Base-by-base conservation (phyloP, 2,329 filamentous ascomycete genomes). In the Lachnellula occidentalis region DNA sequence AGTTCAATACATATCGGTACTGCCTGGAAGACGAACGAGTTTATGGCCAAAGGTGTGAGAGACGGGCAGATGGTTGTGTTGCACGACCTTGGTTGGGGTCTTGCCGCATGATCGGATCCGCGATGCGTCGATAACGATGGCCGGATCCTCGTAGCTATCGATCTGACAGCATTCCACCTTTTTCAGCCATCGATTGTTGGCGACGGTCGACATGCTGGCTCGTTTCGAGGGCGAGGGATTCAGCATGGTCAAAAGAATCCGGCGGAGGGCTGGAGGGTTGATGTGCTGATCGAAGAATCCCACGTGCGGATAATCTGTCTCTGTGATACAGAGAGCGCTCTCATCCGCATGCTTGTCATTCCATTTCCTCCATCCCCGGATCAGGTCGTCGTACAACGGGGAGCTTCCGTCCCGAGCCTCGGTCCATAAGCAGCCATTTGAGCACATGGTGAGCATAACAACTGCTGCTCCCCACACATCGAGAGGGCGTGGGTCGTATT, bases 391-490 rank as follows among this genome's bases (percentile, higher is more conserved):
- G 72, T 90, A 94, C 68, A 66, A 57, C 79, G 75, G 53, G 67
- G 78, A 70, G 61, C 61, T 64, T 43, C 74, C 63, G 51, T 69
- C 58, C 55, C 82, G 81, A 1, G 89, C 88, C 59, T 82, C 82
- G 49, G 80, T 76, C 91, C 90, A 95, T 7, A 92, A 80, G 45
- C 81, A 84, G 21, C 83, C 88, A 43, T 82, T 81, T 65, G 87
- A 88, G 39, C 81, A 82, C 60, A 95, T 81, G 58, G 87, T 85
- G 55, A 95, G 74, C 78, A 90, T 92, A 61, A 94, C 86, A 54
- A 95, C 85, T 22, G 86, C 91, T 49, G 87, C 87, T 52, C 87
- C 87, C 91, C 91, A 96, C 12, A 95, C 86, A 66, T 96, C 91
- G 12, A 95, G 75, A 4, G 86, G 82, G 45, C 90, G 84, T 1